These are phyloP conservation scores for Monosporascus sp. DNA, from an alignment of 2,329 filamentous ascomycete species.

Conservation along the genomic window DNA sequence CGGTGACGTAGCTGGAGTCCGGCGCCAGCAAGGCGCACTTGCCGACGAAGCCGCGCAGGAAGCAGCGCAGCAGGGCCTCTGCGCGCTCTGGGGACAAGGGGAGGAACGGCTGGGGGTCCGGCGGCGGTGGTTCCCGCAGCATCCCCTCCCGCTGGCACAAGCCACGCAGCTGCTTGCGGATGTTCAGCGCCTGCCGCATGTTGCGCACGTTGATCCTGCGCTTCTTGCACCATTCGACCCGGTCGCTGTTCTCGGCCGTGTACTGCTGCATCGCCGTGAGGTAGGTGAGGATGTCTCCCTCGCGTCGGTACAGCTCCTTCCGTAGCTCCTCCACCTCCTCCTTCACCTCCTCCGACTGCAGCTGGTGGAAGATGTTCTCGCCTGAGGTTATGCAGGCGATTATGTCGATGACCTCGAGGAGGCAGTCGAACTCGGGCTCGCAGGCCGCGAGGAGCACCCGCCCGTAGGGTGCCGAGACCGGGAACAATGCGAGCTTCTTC, in stretches of 20 bases:
- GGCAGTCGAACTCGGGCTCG: slow-evolving; percentile 63
- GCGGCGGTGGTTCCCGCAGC: slow-evolving; percentile 37
- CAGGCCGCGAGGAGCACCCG: slow-evolving; percentile 79
- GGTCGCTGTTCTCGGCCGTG: slow-evolving; percentile 49
- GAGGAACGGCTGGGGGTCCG: slow-evolving; percentile 52
- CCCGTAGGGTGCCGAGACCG: slow-evolving; percentile 74
- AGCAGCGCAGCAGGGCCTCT: slow-evolving; percentile 52
- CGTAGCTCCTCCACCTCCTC: slow-evolving; percentile 50
- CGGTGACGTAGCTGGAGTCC: slow-evolving; percentile 56
- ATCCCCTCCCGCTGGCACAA: slow-evolving; percentile 51
- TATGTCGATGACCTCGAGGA: slow-evolving; percentile 82
- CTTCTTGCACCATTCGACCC: slow-evolving; percentile 53
- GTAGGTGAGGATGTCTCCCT: slow-evolving; percentile 61
- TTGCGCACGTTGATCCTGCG: slow-evolving; percentile 54
- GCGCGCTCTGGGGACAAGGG: slow-evolving; percentile 51
- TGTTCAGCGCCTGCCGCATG: slow-evolving; percentile 58
- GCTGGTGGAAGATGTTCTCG: slow-evolving; percentile 57
- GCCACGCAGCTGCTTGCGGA: slow-evolving; percentile 55
- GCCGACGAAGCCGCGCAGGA: slow-evolving; percentile 55
- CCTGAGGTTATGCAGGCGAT: slow-evolving; percentile 60
- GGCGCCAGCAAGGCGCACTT: slow-evolving; percentile 57
- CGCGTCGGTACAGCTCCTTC: slow-evolving; percentile 53
- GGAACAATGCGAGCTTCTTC: slow-evolving; percentile 73
- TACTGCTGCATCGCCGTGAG: slow-evolving; percentile 60
- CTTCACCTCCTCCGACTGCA: slow-evolving; percentile 51